Evolutionary conservation across 768 basidiomycete genomes (phyloP).

Genomic region (Multifurca ochricompacta): DNA sequence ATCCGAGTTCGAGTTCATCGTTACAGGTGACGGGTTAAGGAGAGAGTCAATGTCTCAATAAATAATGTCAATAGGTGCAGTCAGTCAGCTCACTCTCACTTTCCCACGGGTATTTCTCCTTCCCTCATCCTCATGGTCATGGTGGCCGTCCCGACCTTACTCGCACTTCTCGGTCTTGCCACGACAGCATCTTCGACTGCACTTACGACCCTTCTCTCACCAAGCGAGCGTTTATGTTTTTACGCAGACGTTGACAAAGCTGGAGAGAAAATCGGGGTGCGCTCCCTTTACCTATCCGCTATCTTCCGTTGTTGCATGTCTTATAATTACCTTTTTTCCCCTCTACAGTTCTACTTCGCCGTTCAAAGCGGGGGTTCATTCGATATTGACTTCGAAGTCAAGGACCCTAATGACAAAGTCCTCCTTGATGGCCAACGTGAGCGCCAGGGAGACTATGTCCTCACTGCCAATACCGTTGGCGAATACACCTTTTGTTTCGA

Average conservation of each 20-base stretch:
- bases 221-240: constrained; percentile 85
- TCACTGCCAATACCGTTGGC: constrained; percentile 87
- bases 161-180: constrained; percentile 20
- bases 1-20: constrained; percentile 5
- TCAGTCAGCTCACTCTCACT: neutral
- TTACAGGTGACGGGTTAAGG: neutral
- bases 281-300: constrained; percentile 25
- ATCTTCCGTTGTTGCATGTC: too few species aligned
- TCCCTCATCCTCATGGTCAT: constrained; percentile 9
- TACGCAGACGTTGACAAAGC: constrained; percentile 95
- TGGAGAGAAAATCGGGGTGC: constrained; percentile 83
- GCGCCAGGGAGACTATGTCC: constrained; percentile 93
- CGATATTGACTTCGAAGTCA: constrained; percentile 91
- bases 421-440: constrained; percentile 84
- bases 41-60: neutral
- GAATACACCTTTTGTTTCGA: constrained; percentile 97
- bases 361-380: constrained; percentile 97
- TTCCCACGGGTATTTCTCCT: constrained; percentile 13
- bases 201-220: constrained; percentile 67
- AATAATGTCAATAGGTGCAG: too few species aligned
- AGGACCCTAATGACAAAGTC: constrained; percentile 83
- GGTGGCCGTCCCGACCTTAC: constrained; percentile 14
- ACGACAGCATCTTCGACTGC: constrained; percentile 43
- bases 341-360: constrained; percentile 89
- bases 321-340: constrained; percentile 1